Evolutionary conservation across 2,329 filamentous ascomycete genomes (phyloP).

Genomic region (Fusarium foetens): DNA sequence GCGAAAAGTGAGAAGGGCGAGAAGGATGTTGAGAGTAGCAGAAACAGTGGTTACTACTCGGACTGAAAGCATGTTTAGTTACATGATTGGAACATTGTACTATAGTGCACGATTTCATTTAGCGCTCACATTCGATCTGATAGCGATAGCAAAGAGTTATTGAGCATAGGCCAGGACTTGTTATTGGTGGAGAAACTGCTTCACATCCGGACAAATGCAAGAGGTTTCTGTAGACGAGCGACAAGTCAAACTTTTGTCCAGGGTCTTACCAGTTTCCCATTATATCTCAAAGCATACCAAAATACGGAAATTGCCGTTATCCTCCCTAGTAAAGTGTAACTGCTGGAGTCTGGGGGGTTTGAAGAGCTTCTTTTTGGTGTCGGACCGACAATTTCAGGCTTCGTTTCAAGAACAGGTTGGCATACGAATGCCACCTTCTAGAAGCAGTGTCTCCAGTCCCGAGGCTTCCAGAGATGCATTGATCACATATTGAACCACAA

Average conservation of each 20-base stretch:
- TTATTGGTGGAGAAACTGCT: background rate
- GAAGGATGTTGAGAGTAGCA: background rate
- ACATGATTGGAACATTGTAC: rapidly evolving
- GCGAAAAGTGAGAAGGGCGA: background rate
- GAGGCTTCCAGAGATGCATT: background rate
- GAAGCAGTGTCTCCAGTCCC: background rate
- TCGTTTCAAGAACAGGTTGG: background rate
- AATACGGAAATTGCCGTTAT: background rate
- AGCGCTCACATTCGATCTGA: too few relatives aligned
- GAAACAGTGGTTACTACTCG: background rate
- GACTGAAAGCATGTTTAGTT: background rate
- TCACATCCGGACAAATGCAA: background rate
- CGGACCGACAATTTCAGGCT: background rate
- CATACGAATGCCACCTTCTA: background rate
- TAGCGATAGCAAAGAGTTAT: too few relatives aligned
- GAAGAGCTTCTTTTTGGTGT: background rate
- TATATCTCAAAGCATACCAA: too few relatives aligned
- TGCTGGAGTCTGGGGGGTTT: rapidly evolving
- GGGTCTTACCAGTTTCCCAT: background rate
- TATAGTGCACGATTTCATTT: too few relatives aligned
- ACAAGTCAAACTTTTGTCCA: rapidly evolving
- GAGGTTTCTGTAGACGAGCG: too few relatives aligned
- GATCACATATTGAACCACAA: background rate
- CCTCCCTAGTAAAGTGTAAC: background rate
- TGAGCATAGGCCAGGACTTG: background rate